Base-by-base conservation (phyloP, 2,329 filamentous ascomycete species). In the Helotiales sp. region DNA sequence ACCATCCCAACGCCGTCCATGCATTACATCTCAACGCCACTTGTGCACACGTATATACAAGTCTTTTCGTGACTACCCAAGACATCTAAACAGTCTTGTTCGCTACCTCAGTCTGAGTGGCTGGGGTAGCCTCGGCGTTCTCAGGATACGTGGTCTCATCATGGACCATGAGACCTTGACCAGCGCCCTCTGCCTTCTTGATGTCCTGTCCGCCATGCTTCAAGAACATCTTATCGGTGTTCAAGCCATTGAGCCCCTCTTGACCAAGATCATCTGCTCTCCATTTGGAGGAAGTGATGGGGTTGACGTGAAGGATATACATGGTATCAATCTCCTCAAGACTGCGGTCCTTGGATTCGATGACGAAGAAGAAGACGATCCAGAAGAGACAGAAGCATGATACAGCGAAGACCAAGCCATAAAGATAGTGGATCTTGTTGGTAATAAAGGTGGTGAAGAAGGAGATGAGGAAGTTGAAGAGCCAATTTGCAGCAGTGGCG, bases 371-470 rank as follows among this genome's bases (percentile, higher is more conserved):
- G 76, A 88, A 93, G 31, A 92, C 86, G n/a, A 91, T 74, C 0
- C 84, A 66, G 0, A 84, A 81, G 0, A 82, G 86, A 0, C 81
- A 75, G 33, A 89, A 77, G 63, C 88, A 87, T 69, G 87, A 91
- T 0, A 78, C 85, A 0, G 86, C 88, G 71, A 92, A 92, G 40
- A 92, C 83, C 57, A 91, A 88, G 3, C 89, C 89, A 65, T 90
- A 90, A 25, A 60, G 64, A 54, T 69, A 69, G 66, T 87, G 83
- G 55, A 92, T 91, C 1, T 80, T 81, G 0, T 79, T 74, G 0
- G 85, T 88, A 70, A 92, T 91, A 74, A 91, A 92, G 0, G 88
- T 87, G 0, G 89, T 91, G 77, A 91, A 90, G 77, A 93, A 92
- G 0, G 83, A 83, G 59, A 86, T 81, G 63, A 89, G 70, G 73